Base-by-base conservation (phyloP, 2,329 filamentous ascomycete species). In the Aspergillus sp. region DNA sequence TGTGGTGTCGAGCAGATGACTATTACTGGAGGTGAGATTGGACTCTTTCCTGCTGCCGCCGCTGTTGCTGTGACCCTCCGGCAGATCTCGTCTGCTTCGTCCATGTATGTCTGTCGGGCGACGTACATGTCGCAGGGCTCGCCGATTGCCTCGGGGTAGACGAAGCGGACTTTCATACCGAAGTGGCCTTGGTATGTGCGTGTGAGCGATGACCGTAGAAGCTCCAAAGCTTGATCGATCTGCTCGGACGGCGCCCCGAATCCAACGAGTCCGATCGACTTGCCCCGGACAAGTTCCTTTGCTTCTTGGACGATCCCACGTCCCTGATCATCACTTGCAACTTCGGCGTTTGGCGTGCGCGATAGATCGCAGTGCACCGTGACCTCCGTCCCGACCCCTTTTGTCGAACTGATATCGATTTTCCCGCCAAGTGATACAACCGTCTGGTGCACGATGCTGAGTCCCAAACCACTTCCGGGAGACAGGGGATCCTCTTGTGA, bases 401-500 rank as follows among this genome's bases (percentile, higher is more conserved):
- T 61, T 2, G 28, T 48, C 3, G 59, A 61, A 3, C 8, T 4
- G 4, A 61, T 53, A 61, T 64, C 48, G 3, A 63, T 43, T 3
- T 48, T 23, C 0, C 61, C 61, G 13, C 51, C 28, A 3, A 63
- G 54, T 0, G 61, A 61, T 15, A 54, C n/a, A 6, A 59, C 54
- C 3, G 59, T 61, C 38, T 56, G 57, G 22, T 54, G 55, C 9
- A 55, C 60, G n/a, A 63, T 60, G 34, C 55, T 63, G 3, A 58
- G 50, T 1, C 61, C 61, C 0, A 63, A 45, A 1, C 61, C 61
- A 38, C 51, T 58, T 4, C 61, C 61, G 3, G 61, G 54, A 1
- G 50, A 61, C 4, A 61, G 41, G 2, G 46, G 34, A 51, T 64
- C 55, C 17, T 64, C 62, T 23, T 64, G 62, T 1, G 59, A 61